Percentiles rank a stretch among this genome's conserved stretches.
Evolutionary conservation across 129 eudicot genomes (phyloP).

Genomic region (Artemisia argyi): DNA sequence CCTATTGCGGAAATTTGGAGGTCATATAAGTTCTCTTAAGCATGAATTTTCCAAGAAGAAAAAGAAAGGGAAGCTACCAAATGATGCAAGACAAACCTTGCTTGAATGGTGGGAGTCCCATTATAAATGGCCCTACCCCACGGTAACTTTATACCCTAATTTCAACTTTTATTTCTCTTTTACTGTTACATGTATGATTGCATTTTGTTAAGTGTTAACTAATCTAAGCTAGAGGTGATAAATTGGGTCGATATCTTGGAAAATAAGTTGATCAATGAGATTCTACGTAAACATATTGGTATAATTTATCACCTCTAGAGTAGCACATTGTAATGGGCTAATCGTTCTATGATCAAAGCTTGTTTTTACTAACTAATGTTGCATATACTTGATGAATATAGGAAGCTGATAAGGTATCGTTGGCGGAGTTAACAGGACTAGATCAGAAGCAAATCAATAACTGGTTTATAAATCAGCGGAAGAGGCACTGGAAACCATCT

Average conservation of each 20-base stretch:
- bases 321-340: neutral
- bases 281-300: neutral
- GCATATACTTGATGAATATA: constrained; percentile 7
- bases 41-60: constrained; percentile 79
- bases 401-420: constrained; percentile 78
- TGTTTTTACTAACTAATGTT: neutral
- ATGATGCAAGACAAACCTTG: constrained; percentile 73
- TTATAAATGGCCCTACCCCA: constrained; percentile 95
- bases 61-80: constrained; percentile 90
- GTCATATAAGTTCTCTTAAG: constrained; percentile 67
- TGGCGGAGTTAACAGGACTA: constrained; percentile 78
- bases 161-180: neutral
- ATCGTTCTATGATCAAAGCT: neutral
- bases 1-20: constrained; percentile 65
- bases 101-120: constrained; percentile 96
- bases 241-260: too few species aligned
- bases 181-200: neutral
- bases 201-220: neutral
- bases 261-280: neutral
- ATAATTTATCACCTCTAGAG: too few species aligned
- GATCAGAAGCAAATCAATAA: constrained; percentile 92
- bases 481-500: constrained; percentile 91
- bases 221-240: too few species aligned
- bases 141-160: constrained; percentile 41
- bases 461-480: constrained; percentile 93